A percentile compares a stretch with the other conserved stretches of the same genome.
Evolutionary conservation across 1,284 basidiomycete genomes (phyloP).

Genomic region (Rhodotorula glutinis): DNA sequence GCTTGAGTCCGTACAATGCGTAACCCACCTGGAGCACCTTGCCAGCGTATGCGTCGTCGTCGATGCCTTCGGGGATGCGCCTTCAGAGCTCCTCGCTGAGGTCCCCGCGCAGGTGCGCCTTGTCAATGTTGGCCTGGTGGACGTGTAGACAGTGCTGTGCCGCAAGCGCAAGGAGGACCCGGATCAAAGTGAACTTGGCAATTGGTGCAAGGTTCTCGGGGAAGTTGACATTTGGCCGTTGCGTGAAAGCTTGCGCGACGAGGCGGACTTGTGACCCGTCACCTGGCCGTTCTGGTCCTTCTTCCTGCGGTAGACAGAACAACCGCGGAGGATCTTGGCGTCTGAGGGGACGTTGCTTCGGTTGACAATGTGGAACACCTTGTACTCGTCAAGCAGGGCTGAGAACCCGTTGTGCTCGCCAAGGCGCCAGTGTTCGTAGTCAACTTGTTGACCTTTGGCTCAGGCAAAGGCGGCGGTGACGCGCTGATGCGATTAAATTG

Average conservation of each 20-base stretch:
- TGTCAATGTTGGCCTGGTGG: conserved; percentile 52
- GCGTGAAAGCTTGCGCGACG: conserved; percentile 53
- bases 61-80: conserved; percentile 45
- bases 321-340: conserved; percentile 39
- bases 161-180: conserved; percentile 49
- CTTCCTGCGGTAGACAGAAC: conserved; percentile 52
- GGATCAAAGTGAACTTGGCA: conserved; percentile 47
- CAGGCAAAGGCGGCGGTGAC: not conserved
- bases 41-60: not conserved
- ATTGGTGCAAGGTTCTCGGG: conserved; percentile 52
- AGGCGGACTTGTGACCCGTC: conserved; percentile 48
- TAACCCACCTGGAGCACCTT: conserved; percentile 33
- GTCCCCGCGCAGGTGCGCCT: conserved; percentile 52
- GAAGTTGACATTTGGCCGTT: conserved; percentile 52
- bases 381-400: not conserved
- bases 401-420: not conserved
- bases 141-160: conserved; percentile 47
- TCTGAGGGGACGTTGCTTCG: conserved; percentile 33
- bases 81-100: conserved; percentile 52
- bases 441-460: not conserved
- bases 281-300: conserved; percentile 46
- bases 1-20: conserved; percentile 50
- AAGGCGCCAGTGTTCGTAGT: not conserved
- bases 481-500: not conserved
- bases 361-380: conserved; percentile 2